phyloP scores from a whole-genome alignment of 106 monocot genomes.

The Triglochin maritima region DNA sequence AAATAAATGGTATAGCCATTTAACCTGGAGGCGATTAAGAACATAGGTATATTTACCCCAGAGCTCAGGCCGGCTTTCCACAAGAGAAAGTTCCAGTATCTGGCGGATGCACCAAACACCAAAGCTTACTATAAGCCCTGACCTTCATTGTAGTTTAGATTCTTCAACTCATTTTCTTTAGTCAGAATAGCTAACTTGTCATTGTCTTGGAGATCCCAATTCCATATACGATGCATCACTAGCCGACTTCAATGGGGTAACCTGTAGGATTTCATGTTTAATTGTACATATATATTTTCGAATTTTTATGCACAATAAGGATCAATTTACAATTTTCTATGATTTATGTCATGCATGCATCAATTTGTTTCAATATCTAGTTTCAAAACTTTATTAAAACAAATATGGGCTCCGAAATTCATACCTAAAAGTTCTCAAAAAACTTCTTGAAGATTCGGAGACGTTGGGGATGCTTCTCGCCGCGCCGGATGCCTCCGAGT shows the following conservation, averaged over 20 bases:
- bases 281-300: too few species aligned
- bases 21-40: conserved; percentile 96
- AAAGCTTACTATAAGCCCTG: conserved; percentile 62
- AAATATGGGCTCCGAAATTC: too few species aligned
- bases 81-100: conserved; percentile 63
- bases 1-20: background rate
- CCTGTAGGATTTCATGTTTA: too few species aligned
- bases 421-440: too few species aligned
- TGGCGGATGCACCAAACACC: conserved; percentile 90
- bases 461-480: too few species aligned
- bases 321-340: too few species aligned
- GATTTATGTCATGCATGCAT: too few species aligned
- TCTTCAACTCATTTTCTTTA: conserved; percentile 8
- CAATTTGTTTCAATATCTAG: too few species aligned
- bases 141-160: conserved; percentile 26
- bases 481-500: too few species aligned
- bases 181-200: conserved; percentile 12
- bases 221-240: conserved; percentile 34
- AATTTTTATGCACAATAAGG: too few species aligned
- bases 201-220: conserved; percentile 11
- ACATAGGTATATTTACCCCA: conserved; percentile 98
- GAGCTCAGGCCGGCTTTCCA: conserved; percentile 91
- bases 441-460: too few species aligned
- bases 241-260: conserved; percentile 75
- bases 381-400: too few species aligned